Conservation (phyloP, 176 grass and related monocot genomes). For the Alopecurus myosuroides region DNA sequence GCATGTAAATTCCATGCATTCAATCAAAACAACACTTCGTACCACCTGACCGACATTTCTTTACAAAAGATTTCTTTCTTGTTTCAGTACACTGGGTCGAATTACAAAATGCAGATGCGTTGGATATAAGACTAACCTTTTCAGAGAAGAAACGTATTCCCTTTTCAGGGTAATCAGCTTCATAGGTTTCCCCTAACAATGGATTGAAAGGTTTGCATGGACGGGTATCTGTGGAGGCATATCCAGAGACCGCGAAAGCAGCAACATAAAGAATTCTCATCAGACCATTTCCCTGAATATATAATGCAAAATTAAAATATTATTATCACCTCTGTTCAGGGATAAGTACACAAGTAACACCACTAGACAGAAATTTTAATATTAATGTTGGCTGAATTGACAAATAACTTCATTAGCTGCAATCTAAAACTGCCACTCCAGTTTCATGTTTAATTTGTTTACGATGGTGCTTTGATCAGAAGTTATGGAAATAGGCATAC, state of each 20-base stretch:
- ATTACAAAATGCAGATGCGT: slow-evolving; percentile 1
- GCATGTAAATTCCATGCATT: neutral
- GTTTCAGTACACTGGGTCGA: neutral
- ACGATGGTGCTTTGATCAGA: neutral
- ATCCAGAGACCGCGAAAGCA: slow-evolving; percentile 91
- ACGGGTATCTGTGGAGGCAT: slow-evolving; percentile 71
- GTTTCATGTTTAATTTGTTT: slow-evolving; percentile 3
- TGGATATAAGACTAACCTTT: slow-evolving; percentile 49
- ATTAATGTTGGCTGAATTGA: neutral
- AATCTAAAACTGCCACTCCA: neutral
- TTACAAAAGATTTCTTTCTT: slow-evolving; percentile 9
- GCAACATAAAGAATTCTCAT: slow-evolving; percentile 89
- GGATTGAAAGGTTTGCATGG: slow-evolving; percentile 96
- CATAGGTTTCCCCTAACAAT: slow-evolving; percentile 88
- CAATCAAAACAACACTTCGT: slow-evolving; percentile 10
- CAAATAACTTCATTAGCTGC: neutral
- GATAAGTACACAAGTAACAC: slow-evolving; percentile 17
- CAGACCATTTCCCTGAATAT: slow-evolving; percentile 64
- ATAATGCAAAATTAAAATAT: slow-evolving; percentile 25
- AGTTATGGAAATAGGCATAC: slow-evolving; percentile 25
- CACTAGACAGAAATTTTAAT: neutral
- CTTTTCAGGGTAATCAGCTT: slow-evolving; percentile 90
- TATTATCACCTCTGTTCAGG: neutral
- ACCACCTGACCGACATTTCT: neutral
- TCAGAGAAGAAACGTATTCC: slow-evolving; percentile 85